Conservation (phyloP, 805 yeast genomes). For the Hanseniaspora thailandica region DNA sequence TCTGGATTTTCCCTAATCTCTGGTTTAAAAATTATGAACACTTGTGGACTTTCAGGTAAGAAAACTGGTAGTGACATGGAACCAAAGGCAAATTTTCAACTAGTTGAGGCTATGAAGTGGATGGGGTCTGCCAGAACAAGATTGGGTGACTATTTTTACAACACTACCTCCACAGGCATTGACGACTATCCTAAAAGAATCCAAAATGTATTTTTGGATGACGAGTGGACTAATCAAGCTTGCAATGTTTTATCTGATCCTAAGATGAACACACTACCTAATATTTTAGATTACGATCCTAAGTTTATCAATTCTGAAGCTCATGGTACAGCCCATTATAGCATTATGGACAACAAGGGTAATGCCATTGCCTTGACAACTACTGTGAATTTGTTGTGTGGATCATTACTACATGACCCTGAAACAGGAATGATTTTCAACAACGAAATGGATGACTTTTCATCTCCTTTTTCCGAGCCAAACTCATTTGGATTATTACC, state of each 20-base stretch:
- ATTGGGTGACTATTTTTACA: slow-evolving; percentile 52
- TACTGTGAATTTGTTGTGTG: slow-evolving; percentile 74
- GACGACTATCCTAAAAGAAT: slow-evolving; percentile 30
- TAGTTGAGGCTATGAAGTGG: slow-evolving; percentile 89
- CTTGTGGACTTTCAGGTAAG: slow-evolving; percentile 24
- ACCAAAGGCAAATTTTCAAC: slow-evolving; percentile 46
- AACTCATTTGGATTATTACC: slow-evolving; percentile 78
- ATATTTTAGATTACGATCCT: slow-evolving; percentile 70
- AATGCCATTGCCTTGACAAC: slow-evolving; percentile 83
- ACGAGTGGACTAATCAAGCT: slow-evolving; percentile 47
- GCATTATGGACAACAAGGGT: slow-evolving; percentile 59
- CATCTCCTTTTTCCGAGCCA: slow-evolving; percentile 40
- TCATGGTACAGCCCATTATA: slow-evolving; percentile 82
- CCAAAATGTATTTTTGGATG: slow-evolving; percentile 34
- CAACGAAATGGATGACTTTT: slow-evolving; percentile 91
- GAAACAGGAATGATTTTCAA: slow-evolving; percentile 73
- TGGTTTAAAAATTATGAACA: slow-evolving; percentile 56
- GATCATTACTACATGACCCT: slow-evolving; percentile 71
- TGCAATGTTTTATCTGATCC: slow-evolving; percentile 35
- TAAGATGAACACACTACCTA: slow-evolving; percentile 37
- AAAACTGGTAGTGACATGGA: slow-evolving; percentile 36
- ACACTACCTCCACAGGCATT: slow-evolving; percentile 16
- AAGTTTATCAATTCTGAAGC: slow-evolving; percentile 66
- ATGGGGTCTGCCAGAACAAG: slow-evolving; percentile 76
- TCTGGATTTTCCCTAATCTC: slow-evolving; percentile 73